Base-by-base conservation (phyloP, 2,329 filamentous ascomycete species). In the Clonostachys rosea region DNA sequence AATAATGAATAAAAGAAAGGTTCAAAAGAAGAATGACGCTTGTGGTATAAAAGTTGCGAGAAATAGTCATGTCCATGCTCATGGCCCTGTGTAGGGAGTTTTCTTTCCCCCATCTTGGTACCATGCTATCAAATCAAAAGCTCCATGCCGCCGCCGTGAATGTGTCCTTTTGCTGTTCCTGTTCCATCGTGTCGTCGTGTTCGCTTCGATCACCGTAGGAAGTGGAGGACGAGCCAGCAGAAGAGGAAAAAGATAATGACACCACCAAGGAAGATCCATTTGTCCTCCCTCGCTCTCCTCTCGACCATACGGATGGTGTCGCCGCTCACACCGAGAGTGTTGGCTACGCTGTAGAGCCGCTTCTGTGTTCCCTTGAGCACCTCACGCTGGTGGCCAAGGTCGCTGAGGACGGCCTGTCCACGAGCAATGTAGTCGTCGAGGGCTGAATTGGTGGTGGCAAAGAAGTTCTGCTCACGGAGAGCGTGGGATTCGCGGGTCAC, bases 261-360 rank as follows among this genome's bases (percentile, higher is more conserved):
- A 0, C 94, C 91, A 0, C 74, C 87, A 78, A 87, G 88, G 65
- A 99, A 99, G 35, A 99, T 95, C 91, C 91, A 97, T 70, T 96
- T 97, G 65, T 99, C 94, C 73, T 97, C 88, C 65, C 84, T 87
- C 44, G 94, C 91, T 52, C 94, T 78, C 56, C 94, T 73, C 70
- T 97, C 92, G 40, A 99, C 87, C 90, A 94, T 97, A 42, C 94
- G 84, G 54, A 99, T 99, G 3, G 94, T 99, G 64, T 97, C 92
- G 17, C 92, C 91, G 60, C 88, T 95, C 50, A 99, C 81, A 1
- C 94, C 94, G 43, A 99, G 70, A 18, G 94, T 97, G 62, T 95
- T 97, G 7, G 89, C 94, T 17, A 96, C 91, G 57, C 83, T 92
- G 63, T 97, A 97, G 44, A 99, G 74, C 63, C 84, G 83, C 65